phyloP scores from a whole-genome alignment of 2,329 filamentous ascomycete genomes.

The Aureobasidium sp. region DNA sequence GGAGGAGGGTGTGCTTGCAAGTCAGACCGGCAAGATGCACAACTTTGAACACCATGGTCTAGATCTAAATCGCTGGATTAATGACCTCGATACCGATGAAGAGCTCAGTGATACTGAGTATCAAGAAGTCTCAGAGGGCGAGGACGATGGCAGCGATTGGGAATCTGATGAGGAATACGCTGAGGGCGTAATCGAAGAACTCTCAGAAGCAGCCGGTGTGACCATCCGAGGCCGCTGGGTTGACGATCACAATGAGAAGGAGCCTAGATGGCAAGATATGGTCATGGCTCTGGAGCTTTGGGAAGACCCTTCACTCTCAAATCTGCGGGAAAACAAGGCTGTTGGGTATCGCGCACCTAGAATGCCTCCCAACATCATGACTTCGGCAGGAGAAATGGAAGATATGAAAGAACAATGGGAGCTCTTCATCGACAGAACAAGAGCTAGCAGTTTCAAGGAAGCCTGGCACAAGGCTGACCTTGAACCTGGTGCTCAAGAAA shows the following conservation, averaged over 20 bases:
- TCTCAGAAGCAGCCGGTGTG: conserved; percentile 10
- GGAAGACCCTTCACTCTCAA: background rate
- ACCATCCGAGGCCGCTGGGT: conserved; percentile 13
- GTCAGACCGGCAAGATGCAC: conserved; percentile 10
- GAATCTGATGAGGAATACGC: conserved; percentile 10
- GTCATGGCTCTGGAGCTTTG: conserved; percentile 11
- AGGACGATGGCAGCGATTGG: conserved; percentile 14
- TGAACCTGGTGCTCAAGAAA: conserved; percentile 33
- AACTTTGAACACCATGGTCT: conserved; percentile 14
- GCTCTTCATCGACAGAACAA: conserved; percentile 24
- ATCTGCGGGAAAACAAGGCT: background rate
- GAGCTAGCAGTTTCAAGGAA: conserved; percentile 34
- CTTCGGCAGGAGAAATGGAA: conserved; percentile 5
- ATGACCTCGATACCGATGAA: conserved; percentile 14
- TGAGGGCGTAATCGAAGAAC: conserved; percentile 13
- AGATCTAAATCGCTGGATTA: conserved; percentile 14
- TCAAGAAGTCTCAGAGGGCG: conserved; percentile 9
- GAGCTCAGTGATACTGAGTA: conserved; percentile 14
- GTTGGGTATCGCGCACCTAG: background rate
- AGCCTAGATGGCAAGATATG: conserved; percentile 9
- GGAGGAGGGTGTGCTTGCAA: conserved; percentile 10
- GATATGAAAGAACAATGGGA: conserved; percentile 14
- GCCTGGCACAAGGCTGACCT: conserved; percentile 40
- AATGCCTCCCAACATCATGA: background rate
- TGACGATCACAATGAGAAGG: conserved; percentile 6